Evolutionary conservation across 208 protist genomes (phyloP).

Genomic region (Trypanosoma avium): DNA sequence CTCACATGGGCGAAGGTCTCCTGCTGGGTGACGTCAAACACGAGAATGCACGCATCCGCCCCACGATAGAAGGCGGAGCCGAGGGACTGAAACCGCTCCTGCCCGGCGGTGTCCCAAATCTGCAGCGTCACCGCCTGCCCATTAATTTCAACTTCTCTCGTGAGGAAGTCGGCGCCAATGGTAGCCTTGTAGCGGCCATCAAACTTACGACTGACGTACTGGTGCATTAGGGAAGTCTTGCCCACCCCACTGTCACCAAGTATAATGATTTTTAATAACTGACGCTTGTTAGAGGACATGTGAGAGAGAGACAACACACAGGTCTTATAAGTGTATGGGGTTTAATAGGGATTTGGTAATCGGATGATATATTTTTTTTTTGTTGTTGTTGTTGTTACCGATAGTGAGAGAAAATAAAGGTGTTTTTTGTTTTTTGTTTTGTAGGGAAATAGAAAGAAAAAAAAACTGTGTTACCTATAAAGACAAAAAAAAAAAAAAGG

Average conservation of each 20-base stretch:
- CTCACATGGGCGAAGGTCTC: slow-evolving; percentile 83
- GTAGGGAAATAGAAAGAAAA: not conserved
- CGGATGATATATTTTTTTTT: not conserved
- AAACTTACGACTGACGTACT: slow-evolving; percentile 91
- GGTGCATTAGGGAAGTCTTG: slow-evolving; percentile 92
- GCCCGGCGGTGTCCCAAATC: slow-evolving; percentile 95
- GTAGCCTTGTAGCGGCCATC: slow-evolving; percentile 99
- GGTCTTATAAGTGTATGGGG: too few species aligned
- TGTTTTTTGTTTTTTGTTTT: slow-evolving; percentile 3
- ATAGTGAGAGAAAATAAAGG: slow-evolving; percentile 14
- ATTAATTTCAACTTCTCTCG: slow-evolving; percentile 97
- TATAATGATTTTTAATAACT: slow-evolving; percentile 94
- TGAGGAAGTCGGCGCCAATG: slow-evolving; percentile 99
- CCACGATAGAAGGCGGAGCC: slow-evolving; percentile 99
- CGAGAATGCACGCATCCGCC: slow-evolving; percentile 96
- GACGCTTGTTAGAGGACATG: slow-evolving; percentile 55
- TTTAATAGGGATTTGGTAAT: too few species aligned
- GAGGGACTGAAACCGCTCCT: slow-evolving; percentile 99
- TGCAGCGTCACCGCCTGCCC: slow-evolving; percentile 97
- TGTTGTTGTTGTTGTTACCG: slow-evolving; percentile 7
- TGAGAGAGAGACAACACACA: too few species aligned
- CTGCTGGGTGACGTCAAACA: slow-evolving; percentile 89
- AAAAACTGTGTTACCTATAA: not conserved
- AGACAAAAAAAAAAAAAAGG: slow-evolving; percentile 10
- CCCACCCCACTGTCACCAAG: slow-evolving; percentile 93